Base-by-base conservation (phyloP, 2,329 filamentous ascomycete species). In the Chrysoporthe deuterocubensis region DNA sequence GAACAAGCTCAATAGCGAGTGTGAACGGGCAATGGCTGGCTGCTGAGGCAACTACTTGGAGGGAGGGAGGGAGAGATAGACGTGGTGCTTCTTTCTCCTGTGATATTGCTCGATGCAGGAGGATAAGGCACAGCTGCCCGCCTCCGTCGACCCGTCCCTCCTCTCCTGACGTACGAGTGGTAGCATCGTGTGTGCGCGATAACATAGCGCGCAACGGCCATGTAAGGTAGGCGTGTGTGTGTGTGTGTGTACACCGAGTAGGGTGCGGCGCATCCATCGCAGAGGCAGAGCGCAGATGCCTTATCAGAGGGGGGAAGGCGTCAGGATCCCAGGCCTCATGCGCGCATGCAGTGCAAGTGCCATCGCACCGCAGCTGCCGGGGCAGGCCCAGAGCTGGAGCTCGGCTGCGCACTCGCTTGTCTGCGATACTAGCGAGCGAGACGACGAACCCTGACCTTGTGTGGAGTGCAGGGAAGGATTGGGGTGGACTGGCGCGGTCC, bases 391-490 rank as follows among this genome's bases (percentile, higher is more conserved):
- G 7, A 26, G 26, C 26, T 26, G 26, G 9, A 21, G 57, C 57
- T 43, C 40, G 37, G 37, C 18, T 26, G 37, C 21, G 37, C 13
- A 14, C 11, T 60, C 40, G 57, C 40, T 32, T 43, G 57, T 18
- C 16, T 43, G 37, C 40, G 57, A 43, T 21, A 60, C 18, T 26
- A 44, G 57, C 57, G 37, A 21, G 2, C 57, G 21, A 21, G 57
- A 44, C 26, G 57, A 54, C 50, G 50, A 54, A 54, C 50, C 50
- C n/a, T 54, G 54, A 40, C 54, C 54, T 34, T 13, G 34, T 57
- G 54, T 16, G 34, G 56, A 58, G 56, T 11, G 56, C 34, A 58
- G 56, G 34, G 56, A 54, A 54, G 50, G 50, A 54, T 34, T 54
- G 26, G 50, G 32, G 26, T 26, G 50, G 26, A 54, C 5, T 16